Base-by-base conservation (phyloP, 106 monocot genomes). In the Vanilla planifolia region DNA sequence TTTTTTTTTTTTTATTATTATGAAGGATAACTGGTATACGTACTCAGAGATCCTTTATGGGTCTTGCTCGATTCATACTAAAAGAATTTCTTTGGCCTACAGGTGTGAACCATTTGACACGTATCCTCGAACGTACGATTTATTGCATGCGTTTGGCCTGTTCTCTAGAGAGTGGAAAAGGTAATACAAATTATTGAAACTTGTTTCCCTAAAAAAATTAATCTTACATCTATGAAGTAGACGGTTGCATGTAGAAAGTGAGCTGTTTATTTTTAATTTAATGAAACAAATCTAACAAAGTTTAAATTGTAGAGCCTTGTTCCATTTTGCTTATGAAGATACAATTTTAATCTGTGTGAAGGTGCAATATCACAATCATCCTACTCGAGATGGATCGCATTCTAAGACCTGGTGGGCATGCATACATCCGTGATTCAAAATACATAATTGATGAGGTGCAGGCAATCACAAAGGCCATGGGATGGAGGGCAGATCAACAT, bases 31-130 rank as follows among this genome's bases (percentile, higher is more conserved):
- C n/a, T n/a, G n/a, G n/a, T n/a, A n/a, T n/a, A n/a, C n/a, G n/a
- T n/a, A n/a, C n/a, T n/a, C n/a, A n/a, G n/a, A n/a, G n/a, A n/a
- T n/a, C n/a, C n/a, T n/a, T n/a, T 29, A 52, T 28, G 23, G 8
- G 23, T 52, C 15, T 52, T 15, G 22, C 29, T 20, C 33, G 8
- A 33, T 34, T 11, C n/a, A 7, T 56, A 17, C 13, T 34, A 33
- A 56, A 56, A 33, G 1, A n/a, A 13, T 33, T 19, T 56, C 19
- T 20, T 1, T 56, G 17, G 3, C 36, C 1, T 69, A 30, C 65
- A 92, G 92, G 92, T 92, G 92, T 63, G 88, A 92, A 64, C 68
- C 92, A 46, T 92, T 92, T 73, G 92, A 92, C 71, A 92, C 92
- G 32, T 92, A 92, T 81, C 92, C 92, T 59, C 75, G 92, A 62